Evolutionary conservation across 1,139 yeast species (phyloP).

Genomic region (Yamadazyma epiphylla): DNA sequence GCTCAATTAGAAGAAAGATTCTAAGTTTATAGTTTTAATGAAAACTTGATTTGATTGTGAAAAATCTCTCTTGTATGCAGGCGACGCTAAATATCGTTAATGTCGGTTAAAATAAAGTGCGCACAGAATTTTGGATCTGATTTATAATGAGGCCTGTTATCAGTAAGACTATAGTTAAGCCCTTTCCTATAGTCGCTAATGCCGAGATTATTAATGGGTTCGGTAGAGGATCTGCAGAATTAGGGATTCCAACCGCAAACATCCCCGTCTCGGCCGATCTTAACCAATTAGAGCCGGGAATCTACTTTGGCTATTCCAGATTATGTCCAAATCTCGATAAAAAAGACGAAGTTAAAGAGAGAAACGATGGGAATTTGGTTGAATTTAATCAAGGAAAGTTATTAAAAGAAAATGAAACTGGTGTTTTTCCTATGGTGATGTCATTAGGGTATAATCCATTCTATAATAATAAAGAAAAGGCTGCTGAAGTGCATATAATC

Average conservation of each 20-base stretch:
- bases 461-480: constrained; percentile 70
- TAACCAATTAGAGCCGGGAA: constrained; percentile 65
- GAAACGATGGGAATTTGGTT: constrained; percentile 44
- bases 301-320: constrained; percentile 83
- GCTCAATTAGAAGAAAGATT: constrained; percentile 74
- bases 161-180: constrained; percentile 34
- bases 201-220: constrained; percentile 77
- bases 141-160: constrained; percentile 12
- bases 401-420: constrained; percentile 37
- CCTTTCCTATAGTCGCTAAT: constrained; percentile 62
- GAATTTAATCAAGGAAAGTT: constrained; percentile 59
- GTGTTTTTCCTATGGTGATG: constrained; percentile 82
- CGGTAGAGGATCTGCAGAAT: constrained; percentile 91
- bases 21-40: constrained; percentile 16
- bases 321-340: constrained; percentile 21
- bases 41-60: background rate
- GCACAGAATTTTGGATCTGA: too few species aligned
- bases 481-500: constrained; percentile 85
- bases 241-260: constrained; percentile 96
- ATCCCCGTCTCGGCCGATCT: constrained; percentile 58
- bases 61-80: background rate
- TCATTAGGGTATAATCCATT: constrained; percentile 96
- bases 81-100: background rate
- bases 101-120: background rate
- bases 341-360: constrained; percentile 16